Base-by-base conservation (phyloP, 1,139 yeast genomes). In the Zhuliangozyma blackwelliae region DNA sequence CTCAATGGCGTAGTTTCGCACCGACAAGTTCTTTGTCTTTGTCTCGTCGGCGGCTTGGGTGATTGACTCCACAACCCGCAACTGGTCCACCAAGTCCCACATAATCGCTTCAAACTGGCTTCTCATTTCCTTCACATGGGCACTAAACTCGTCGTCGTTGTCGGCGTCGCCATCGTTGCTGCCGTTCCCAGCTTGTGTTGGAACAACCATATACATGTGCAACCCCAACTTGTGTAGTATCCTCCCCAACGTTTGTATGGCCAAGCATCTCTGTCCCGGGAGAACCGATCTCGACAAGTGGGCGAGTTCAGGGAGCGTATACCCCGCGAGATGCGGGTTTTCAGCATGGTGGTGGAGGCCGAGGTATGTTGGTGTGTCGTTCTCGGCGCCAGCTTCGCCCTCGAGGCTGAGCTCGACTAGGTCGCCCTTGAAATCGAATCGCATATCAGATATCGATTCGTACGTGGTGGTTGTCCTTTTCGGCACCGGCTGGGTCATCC, bases 311-410 rank as follows among this genome's bases (percentile, higher is more conserved):
- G 77, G 68, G 20, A 92, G 58, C 0, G 97, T 89, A 57, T 92
- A 92, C 0, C 99, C 99, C 0, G 98, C 96, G 39, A 90, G 69
- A 32, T 82, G 80, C 0, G 97, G 97, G 38, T 82, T 79, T 20
- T 84, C 88, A 0, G 96, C 76, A 57, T 92, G 99, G 55, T 92
- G 97, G 51, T 89, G 97, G 20, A 92, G 71, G 0, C 97, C 99
- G 35, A 77, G 59, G 32, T 74, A 68, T 0, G 84, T 70, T 2
- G 76, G 71, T 3, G 78, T 72, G 7, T 44, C 64, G 52, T 29
- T 80, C 74, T 28, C 83, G 5, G 45, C 42, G n/a, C 51, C 47
- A 19, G 29, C 25, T 10, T 39, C 45, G 26, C 33, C 39, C 21
- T 42, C 46, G 20, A 35, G 19, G 20, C 29, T 31, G 20, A 68